Evolutionary conservation across 345 rosid species (phyloP), one percentile per base, ranked within the genome.

Genomic region (Linum trigynum): DNA sequence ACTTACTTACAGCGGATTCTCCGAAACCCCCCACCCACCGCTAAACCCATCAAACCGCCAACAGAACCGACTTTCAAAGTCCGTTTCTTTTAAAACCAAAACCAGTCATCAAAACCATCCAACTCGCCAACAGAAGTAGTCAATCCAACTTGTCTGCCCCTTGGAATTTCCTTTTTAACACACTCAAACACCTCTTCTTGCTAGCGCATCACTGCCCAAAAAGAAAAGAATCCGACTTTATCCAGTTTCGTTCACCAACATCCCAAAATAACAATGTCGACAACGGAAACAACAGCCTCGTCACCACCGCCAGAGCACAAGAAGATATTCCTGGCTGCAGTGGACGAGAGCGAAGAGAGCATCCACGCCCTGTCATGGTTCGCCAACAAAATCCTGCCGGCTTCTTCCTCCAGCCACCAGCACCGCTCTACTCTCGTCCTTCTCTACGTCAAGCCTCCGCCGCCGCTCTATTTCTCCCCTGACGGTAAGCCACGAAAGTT

Each of bases 321-420:
- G 11, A 8, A 5, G 51, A 7, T 45, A 45, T 45, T 84, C 17
- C 61, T 83, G 58, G 86, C 83, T 70, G 87, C 86, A 2, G 82
- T 87, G 39, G 88, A 84, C 57, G 84, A 84, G 69, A 67, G 88
- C 39, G 86, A 75, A 50, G 88, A 87, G 80, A 84, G 92, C 81
- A 71, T 75, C 77, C 59, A 83, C 41, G 92, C 92, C 10, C 82
- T 86, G 16, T 60, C 80, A 0, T 86, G 92, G 92, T 83, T 80
- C 38, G 75, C 83, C 10, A 72, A 66, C n/a, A 84, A 84, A 67
- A 61, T 69, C 15, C 5, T 81, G 36, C 41, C 74, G 60, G 71
- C 77, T 0, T 23, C 32, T 23, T 23, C 32, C 32, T 23, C 32
- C 32, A 1, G 32, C 32, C 32, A 23, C 58, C 67, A 45, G 23